phyloP scores from a whole-genome alignment of 2,329 filamentous ascomycete species.

The Hortaea werneckii region DNA sequence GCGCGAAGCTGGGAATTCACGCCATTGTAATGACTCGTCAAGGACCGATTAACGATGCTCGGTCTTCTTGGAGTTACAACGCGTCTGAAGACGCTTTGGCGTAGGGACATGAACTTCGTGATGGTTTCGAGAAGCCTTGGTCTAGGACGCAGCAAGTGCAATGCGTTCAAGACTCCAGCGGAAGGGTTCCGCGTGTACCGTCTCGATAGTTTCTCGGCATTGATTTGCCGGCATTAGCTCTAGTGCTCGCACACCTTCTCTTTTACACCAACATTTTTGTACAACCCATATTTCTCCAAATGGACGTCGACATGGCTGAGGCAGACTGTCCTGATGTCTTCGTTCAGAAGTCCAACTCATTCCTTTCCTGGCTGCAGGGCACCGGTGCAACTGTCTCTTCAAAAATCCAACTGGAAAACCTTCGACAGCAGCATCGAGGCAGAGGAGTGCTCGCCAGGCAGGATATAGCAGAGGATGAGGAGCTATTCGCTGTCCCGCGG shows the following conservation, averaged over 20 bases:
- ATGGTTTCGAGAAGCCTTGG: no score
- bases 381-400: constrained; percentile 45
- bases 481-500: constrained; percentile 72
- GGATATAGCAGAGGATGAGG: constrained; percentile 63
- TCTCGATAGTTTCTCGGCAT: no score
- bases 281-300: background rate
- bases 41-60: no score
- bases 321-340: background rate
- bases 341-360: constrained; percentile 20
- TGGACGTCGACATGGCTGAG: background rate
- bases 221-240: background rate
- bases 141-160: no score
- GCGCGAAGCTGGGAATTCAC: background rate
- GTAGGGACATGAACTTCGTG: background rate
- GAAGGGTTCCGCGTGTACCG: background rate
- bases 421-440: constrained; percentile 46
- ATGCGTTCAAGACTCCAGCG: background rate
- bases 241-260: background rate
- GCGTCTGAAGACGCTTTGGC: background rate
- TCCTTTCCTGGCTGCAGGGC: constrained; percentile 48
- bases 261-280: background rate
- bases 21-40: background rate
- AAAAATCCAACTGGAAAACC: constrained; percentile 49
- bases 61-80: background rate
- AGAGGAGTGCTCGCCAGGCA: constrained; percentile 58